Conservation (phyloP, 208 protist genomes). For the Trypanosomatidae sp. region DNA sequence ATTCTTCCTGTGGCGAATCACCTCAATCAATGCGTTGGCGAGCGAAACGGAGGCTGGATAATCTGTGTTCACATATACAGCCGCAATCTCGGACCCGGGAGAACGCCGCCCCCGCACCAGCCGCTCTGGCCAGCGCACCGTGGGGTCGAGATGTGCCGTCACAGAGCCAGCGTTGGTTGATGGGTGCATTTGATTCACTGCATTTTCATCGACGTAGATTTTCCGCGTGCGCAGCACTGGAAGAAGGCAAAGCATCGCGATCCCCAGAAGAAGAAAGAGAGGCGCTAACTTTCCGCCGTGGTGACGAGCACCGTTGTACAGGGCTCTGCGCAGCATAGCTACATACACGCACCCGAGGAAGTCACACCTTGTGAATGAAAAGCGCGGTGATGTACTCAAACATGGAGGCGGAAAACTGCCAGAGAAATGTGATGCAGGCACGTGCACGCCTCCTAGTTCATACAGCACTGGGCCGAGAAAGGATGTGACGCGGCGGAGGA, state of each 20-base stretch:
- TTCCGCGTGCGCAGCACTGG: constrained; percentile 28
- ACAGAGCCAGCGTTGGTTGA: constrained; percentile 4
- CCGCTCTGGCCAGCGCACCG: constrained; percentile 23
- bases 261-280: constrained; percentile 39
- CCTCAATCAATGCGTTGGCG: constrained; percentile 45
- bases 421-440: neutral
- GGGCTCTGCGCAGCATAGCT: constrained; percentile 30
- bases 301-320: constrained; percentile 24
- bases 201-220: constrained; percentile 63
- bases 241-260: constrained; percentile 42
- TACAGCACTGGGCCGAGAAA: neutral
- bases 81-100: constrained; percentile 60
- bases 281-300: constrained; percentile 41
- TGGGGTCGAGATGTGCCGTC: constrained; percentile 12
- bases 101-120: constrained; percentile 62
- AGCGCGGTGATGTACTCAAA: neutral
- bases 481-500: neutral
- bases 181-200: constrained; percentile 31
- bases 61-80: constrained; percentile 61
- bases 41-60: constrained; percentile 39
- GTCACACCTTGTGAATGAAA: neutral
- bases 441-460: neutral
- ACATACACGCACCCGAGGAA: neutral
- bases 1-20: constrained; percentile 31
- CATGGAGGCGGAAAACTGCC: neutral